Evolutionary conservation across 2,329 filamentous ascomycete species (phyloP).

Genomic region (Didymella sp.): DNA sequence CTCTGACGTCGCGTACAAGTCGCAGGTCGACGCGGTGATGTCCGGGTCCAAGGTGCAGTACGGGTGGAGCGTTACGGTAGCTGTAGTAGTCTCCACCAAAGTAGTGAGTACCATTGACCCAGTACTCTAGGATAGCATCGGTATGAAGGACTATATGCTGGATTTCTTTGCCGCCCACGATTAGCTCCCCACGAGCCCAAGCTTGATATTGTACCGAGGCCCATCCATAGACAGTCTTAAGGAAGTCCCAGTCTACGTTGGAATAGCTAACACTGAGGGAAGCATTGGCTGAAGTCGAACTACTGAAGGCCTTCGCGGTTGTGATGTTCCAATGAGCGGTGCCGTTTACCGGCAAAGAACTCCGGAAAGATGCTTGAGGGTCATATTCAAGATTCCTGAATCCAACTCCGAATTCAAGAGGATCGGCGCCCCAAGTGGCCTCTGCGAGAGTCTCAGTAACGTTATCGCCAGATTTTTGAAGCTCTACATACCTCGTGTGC

Average conservation of each 20-base stretch:
- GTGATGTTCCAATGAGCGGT: constrained; percentile 57
- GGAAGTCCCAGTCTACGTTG: constrained; percentile 61
- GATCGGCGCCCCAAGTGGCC: constrained; percentile 65
- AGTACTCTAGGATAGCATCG: constrained; percentile 60
- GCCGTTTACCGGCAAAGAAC: constrained; percentile 60
- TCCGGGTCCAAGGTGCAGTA: constrained; percentile 59
- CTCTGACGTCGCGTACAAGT: constrained; percentile 63
- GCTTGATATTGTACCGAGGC: constrained; percentile 65
- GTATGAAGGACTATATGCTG: constrained; percentile 54
- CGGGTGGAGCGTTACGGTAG: constrained; percentile 58
- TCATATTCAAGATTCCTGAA: constrained; percentile 58
- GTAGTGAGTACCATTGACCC: constrained; percentile 59
- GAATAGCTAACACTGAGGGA: constrained; percentile 57
- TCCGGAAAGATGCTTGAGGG: constrained; percentile 53
- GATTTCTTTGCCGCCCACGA: constrained; percentile 45
- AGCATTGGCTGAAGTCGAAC: constrained; percentile 42
- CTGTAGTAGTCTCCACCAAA: constrained; percentile 66
- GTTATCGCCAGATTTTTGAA: constrained; percentile 1
- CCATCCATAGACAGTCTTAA: constrained; percentile 65
- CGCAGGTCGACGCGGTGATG: constrained; percentile 60
- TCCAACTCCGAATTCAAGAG: constrained; percentile 61
- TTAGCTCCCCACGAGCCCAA: constrained; percentile 62
- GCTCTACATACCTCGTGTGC: constrained; percentile 60
- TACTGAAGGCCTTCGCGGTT: constrained; percentile 39
- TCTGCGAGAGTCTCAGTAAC: constrained; percentile 51